Base-by-base conservation (phyloP, 345 rosid genomes). In the Brassica juncea region DNA sequence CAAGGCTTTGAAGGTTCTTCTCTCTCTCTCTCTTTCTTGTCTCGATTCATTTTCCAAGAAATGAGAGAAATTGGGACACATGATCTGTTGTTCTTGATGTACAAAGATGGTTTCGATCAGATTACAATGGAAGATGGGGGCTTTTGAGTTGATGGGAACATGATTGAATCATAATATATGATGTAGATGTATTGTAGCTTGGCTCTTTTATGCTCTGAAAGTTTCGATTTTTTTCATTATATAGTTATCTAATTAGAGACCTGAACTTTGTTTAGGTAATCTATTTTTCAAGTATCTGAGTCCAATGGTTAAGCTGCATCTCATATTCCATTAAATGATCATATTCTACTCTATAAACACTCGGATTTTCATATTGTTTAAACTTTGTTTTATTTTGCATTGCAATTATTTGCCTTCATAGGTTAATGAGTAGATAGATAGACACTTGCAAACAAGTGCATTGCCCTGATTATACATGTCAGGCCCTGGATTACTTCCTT, bases 1-100 rank as follows among this genome's bases (percentile, higher is more conserved):
- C 82, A 91, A 89, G 85, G 75, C 71, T 80, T 87, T 89, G 71
- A 87, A 86, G 94, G 97, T 88, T 25, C 6, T 23, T 23, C 25
- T 23, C 25, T 23, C 25, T 23, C 25, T 23, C 25, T 21, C 23
- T 21, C 23, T 21, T 21, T 21, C 23, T 21, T 21, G 23, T 21
- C 23, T 23, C 25, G 25, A 23, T 0, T 23, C 25, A 23, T 23
- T 23, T 23, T 23, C 25, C 25, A 1, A 0, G 25, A 23, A 23
- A 23, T 23, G 25, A 23, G 25, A 23, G 25, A 23, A 23, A 23
- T 23, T 23, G 25, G 25, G 25, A 23, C 25, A 23, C 25, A 23
- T 23, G 25, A 23, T 23, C 25, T 23, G 25, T 23, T 23, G 25
- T 23, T 23, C 25, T 23, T 23, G 25, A 23, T 23, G 25, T 23